Evolutionary conservation across 495 filamentous ascomycete genomes (phyloP), one percentile per base, ranked within the genome.

Genomic region (Penicillium tannophilum): DNA sequence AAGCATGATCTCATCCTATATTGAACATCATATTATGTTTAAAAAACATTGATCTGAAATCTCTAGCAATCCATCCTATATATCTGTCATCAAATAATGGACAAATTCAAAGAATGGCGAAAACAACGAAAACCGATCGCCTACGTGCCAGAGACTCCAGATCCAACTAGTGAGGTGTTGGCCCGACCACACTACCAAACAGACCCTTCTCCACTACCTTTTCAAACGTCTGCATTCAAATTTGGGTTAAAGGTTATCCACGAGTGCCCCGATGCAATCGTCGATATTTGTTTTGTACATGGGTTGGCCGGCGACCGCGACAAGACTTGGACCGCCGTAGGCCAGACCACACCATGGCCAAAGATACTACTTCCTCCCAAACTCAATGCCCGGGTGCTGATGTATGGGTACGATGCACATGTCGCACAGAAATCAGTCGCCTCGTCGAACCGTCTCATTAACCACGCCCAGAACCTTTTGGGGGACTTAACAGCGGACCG

Each of bases 271-370:
- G 54, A 64, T 58, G 63, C 62, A 17, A 51, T 39, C 14, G 54
- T 72, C 23, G 68, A 70, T 51, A 72, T 75, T 42, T 55, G 56
- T 52, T 75, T 75, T 58, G 55, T 73, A 46, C 71, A 73, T 47
- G 72, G 72, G 10, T 55, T 75, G 30, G 70, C 60, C 6, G 72
- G 69, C 3, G 54, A 71, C 36, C 58, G 60, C 31, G 57, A 69
- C 2, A 61, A 41, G 12, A 73, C 72, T 20, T 75, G 69, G 72
- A 66, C 59, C 11, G 58, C 58, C 28, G 14, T 45, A 19, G 58
- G 60, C 17, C 54, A 60, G 16, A 28, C 49, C 19, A 33, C 5
- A 16, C 58, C 63, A 3, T 73, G 70, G 70, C 72, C 72, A 35
- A 39, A 48, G 23, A 55, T 23, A 16, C 64, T 72, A 17, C 65